Evolutionary conservation across 208 protist species (phyloP).

Genomic region (Crithidia expoeki): DNA sequence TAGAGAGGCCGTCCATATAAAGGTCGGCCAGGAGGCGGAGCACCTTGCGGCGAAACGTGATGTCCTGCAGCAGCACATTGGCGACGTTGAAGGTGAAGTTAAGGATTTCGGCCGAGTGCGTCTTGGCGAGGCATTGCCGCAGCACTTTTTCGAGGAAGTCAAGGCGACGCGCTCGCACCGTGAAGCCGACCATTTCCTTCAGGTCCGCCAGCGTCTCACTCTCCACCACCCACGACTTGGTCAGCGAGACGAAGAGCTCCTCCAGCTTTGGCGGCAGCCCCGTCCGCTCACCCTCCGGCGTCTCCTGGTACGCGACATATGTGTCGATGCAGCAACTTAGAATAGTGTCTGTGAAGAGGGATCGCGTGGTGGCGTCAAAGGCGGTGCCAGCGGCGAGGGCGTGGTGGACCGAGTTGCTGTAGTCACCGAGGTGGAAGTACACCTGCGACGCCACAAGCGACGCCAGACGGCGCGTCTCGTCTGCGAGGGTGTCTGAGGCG

Average conservation of each 20-base stretch:
- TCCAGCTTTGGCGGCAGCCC: constrained; percentile 84
- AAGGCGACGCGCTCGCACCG: constrained; percentile 79
- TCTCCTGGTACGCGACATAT: constrained; percentile 87
- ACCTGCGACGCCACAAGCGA: constrained; percentile 95
- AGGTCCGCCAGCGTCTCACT: constrained; percentile 64
- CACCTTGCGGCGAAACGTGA: constrained; percentile 86
- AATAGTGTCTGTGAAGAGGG: constrained; percentile 89
- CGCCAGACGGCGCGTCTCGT: constrained; percentile 78
- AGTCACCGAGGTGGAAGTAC: constrained; percentile 98
- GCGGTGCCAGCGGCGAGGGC: constrained; percentile 94
- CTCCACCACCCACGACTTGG: constrained; percentile 76
- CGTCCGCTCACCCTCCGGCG: constrained; percentile 28
- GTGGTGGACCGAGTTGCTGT: constrained; percentile 94
- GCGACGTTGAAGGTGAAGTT: constrained; percentile 91
- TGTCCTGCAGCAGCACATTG: constrained; percentile 84
- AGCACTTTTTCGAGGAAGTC: constrained; percentile 89
- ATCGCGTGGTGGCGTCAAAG: constrained; percentile 92
- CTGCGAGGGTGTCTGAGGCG: constrained; percentile 54
- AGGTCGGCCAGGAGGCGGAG: constrained; percentile 87
- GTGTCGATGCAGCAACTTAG: constrained; percentile 95
- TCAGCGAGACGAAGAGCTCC: constrained; percentile 77
- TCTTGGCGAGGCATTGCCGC: constrained; percentile 58
- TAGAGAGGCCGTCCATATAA: constrained; percentile 70
- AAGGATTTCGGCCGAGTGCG: constrained; percentile 85
- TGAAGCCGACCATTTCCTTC: constrained; percentile 92